Evolutionary conservation across 1,284 basidiomycete species (phyloP).

Genomic region (Papiliotrema laurentii): DNA sequence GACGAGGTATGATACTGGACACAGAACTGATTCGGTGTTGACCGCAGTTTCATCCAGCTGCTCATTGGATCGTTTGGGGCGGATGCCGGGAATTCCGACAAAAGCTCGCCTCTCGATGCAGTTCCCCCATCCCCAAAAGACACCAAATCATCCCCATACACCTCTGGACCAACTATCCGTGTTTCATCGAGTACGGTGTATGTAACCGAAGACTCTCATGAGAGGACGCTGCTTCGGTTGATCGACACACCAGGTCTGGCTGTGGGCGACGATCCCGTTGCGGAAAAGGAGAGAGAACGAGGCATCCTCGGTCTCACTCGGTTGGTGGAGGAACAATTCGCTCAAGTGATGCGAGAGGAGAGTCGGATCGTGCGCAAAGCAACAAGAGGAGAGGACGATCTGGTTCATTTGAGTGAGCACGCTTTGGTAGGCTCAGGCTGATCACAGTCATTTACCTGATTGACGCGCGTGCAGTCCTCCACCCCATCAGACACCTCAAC

Average conservation of each 20-base stretch:
- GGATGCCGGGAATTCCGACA: not conserved
- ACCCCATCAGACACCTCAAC: constrained; percentile 4
- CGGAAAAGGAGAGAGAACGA: constrained; percentile 19
- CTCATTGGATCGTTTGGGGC: not conserved
- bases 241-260: constrained; percentile 43
- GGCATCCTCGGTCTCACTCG: constrained; percentile 29
- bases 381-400: constrained; percentile 28
- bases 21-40: not conserved
- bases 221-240: constrained; percentile 18
- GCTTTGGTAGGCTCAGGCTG: not conserved
- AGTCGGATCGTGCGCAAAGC: constrained; percentile 33
- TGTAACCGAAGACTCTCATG: constrained; percentile 6
- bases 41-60: not conserved
- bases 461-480: constrained; percentile 34
- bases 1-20: constrained; percentile 23
- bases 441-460: constrained; percentile 39
- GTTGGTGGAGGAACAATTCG: constrained; percentile 37
- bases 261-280: constrained; percentile 7
- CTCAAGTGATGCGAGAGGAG: constrained; percentile 37
- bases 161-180: constrained; percentile 6
- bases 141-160: not conserved
- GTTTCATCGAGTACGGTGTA: constrained; percentile 4
- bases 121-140: not conserved
- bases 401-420: constrained; percentile 39
- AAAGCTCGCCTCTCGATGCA: not conserved